Evolutionary conservation across 2,329 filamentous ascomycete species (phyloP), one percentile per base, ranked within the genome.

Genomic region (Canariomyces notabilis): DNA sequence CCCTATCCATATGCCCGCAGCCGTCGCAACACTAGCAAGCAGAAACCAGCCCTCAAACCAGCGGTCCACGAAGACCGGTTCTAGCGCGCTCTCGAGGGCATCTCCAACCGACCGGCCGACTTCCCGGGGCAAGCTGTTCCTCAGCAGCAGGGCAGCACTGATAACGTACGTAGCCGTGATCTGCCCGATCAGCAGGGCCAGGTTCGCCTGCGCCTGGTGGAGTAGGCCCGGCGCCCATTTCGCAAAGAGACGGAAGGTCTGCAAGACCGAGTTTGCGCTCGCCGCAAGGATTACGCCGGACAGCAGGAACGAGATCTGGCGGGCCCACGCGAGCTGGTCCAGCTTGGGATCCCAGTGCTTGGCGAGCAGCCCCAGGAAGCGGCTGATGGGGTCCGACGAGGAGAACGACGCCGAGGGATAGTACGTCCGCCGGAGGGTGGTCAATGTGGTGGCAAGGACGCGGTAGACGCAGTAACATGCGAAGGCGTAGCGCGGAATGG

Each of bases 31-130:
- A 51, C 82, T 85, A 5, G 84, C 83, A 2, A 82, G 62, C 46
- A 95, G 65, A 63, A 94, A 95, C 83, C 88, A 91, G 6, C 80
- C 82, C 64, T 95, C 89, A 57, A 95, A 95, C 89, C 89, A 95
- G 22, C 79, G 74, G 59, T 94, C 82, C 5, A 87, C 84, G 58
- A 87, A 88, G 0, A 73, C 72, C 6, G 80, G 79, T 58, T 87
- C 83, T 7, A 94, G 71, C 14, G 87, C 85, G 16, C 85, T 86
- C 35, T 87, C 82, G 22, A 95, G 68, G 1, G 87, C 87, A 54
- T 89, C 85, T 2, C 81, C 82, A 3, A 94, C 86, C 2, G 85
- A 85, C 40, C 80, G 82, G 48, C 87, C 82, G 61, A 91, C 83
- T 61, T 90, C 85, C 31, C 73, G 74, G 0, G 89, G 89, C 54